Base-by-base conservation (phyloP, 768 basidiomycete species). In the Kwoniella europaea region DNA sequence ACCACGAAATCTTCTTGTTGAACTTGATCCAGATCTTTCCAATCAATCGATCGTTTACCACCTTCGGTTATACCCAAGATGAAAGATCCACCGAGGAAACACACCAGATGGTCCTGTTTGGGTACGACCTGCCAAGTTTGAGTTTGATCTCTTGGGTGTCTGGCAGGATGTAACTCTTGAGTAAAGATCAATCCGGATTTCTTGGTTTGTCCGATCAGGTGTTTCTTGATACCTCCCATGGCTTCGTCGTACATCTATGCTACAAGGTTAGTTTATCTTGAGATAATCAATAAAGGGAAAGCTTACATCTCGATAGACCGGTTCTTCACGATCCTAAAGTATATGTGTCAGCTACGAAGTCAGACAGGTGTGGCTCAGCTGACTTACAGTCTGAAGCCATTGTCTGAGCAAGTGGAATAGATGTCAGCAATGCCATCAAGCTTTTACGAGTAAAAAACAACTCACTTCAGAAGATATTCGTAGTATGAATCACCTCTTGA, bases 101-200 rank as follows among this genome's bases (percentile, higher is more conserved):
- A 98, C 3, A 92, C 94, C 43, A 98, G 88, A 81, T 97, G 95
- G 80, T 98, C 95, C 85, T 98, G 95, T 81, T 97, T 96, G 10
- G 92, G 92, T 10, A 87, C 86, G 29, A 92, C 85, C 18, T 88
- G 87, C 93, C 92, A 94, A 43, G 85, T 84, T 27, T 50, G 61
- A 43, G 27, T 15, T 15, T 44, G 29, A 71, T 70, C 82, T 70
- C 63, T 60, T 1, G 75, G 68, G 42, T 75, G 70, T 70, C 84
- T 79, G 46, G 89, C 88, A 4, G 93, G 92, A 50, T 88, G 85
- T 2, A 97, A 87, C 82, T 98, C 95, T 43, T 90, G 88, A 0
- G 93, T 96, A 84, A 93, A 94, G 22, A 88, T 86, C 79, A 94
- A 84, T 6, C 88, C 85, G 46, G 88, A 86, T 20, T 85, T 85